A percentile compares a stretch with the other conserved stretches of the same genome.
Conservation (phyloP, 495 filamentous ascomycete species). For the Aspergillus diversus region DNA sequence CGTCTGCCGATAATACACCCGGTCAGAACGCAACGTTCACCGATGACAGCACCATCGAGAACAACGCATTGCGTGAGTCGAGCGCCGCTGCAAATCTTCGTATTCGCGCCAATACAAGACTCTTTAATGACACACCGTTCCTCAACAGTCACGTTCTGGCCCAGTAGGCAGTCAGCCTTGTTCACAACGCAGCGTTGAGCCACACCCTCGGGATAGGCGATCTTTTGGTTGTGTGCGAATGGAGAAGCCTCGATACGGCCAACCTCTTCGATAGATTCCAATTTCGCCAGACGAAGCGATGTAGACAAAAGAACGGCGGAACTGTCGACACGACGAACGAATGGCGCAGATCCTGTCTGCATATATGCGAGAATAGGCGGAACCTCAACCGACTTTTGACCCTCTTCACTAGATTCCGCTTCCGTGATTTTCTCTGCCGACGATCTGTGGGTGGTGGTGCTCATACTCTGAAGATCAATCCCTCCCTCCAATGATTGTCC, state of each 20-base stretch:
- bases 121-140: constrained; percentile 87
- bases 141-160: constrained; percentile 81
- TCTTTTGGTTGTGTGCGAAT: constrained; percentile 69
- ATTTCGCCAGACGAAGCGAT: constrained; percentile 84
- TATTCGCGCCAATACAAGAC: constrained; percentile 78
- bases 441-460: constrained; percentile 51
- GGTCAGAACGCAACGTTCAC: constrained; percentile 56
- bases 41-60: too few relatives aligned
- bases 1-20: constrained; percentile 82
- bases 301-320: constrained; percentile 75
- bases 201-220: constrained; percentile 73
- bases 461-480: constrained; percentile 65
- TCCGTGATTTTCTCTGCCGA: constrained; percentile 11
- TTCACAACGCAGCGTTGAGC: constrained; percentile 77
- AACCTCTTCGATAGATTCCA: constrained; percentile 65
- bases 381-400: constrained; percentile 37
- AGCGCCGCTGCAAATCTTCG: constrained; percentile 77
- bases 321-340: constrained; percentile 89
- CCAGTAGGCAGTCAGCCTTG: constrained; percentile 75
- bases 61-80: too few relatives aligned
- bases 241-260: constrained; percentile 63
- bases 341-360: constrained; percentile 58
- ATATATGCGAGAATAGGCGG: constrained; percentile 82
- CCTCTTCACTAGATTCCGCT: constrained; percentile 23
- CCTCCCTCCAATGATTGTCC: constrained; percentile 58